Percentiles rank a stretch among this genome's conserved stretches.
phyloP scores from a whole-genome alignment of 2,329 filamentous ascomycete genomes.

The Trichoderma koningii region DNA sequence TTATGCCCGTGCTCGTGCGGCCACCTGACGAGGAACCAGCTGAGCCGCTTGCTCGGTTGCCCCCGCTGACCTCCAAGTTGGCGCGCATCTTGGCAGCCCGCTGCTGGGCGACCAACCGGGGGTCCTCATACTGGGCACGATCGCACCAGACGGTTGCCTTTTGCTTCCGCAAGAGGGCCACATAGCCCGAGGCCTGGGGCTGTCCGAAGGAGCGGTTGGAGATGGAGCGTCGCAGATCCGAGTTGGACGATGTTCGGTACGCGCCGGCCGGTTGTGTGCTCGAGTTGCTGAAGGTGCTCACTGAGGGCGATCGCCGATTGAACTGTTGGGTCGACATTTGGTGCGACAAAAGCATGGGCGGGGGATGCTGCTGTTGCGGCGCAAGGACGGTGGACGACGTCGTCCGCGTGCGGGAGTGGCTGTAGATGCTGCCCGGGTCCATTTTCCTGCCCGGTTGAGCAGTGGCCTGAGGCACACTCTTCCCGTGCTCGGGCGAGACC shows the following conservation, averaged over 20 bases:
- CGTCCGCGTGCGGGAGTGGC: conserved; percentile 59
- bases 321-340: conserved; percentile 27
- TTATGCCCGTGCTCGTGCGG: conserved; percentile 65
- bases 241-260: conserved; percentile 57
- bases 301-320: conserved; percentile 61
- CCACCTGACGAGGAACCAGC: conserved; percentile 38
- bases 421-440: conserved; percentile 46
- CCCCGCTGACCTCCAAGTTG: conserved; percentile 73
- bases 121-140: conserved; percentile 88
- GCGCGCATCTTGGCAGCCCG: conserved; percentile 85
- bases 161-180: conserved; percentile 92
- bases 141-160: conserved; percentile 99
- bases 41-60: conserved; percentile 54
- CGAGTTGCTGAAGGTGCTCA: conserved; percentile 72
- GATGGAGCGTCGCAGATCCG: conserved; percentile 71
- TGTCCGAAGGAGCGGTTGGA: conserved; percentile 73
- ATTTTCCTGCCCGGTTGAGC: conserved; percentile 28
- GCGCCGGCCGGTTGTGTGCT: conserved; percentile 63
- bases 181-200: conserved; percentile 74
- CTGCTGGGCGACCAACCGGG: conserved; percentile 78
- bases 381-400: conserved; percentile 58
- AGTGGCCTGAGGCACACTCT: background rate
- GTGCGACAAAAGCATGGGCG: conserved; percentile 32
- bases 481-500: background rate
- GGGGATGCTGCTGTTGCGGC: conserved; percentile 36